These are phyloP conservation scores for Mycena venus DNA, from an alignment of 768 basidiomycete species.

Conservation along the genomic window DNA sequence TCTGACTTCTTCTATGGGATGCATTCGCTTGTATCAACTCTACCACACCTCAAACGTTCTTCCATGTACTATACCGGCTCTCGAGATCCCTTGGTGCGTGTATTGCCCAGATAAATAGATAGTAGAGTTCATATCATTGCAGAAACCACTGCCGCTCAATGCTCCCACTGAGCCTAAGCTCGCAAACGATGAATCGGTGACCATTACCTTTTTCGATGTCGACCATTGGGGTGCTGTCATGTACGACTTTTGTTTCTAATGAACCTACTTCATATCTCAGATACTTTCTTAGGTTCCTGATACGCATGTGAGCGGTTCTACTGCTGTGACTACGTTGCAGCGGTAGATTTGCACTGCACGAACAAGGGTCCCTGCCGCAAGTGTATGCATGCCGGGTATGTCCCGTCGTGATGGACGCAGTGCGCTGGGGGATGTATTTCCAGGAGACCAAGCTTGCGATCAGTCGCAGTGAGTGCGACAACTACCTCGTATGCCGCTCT, in stretches of 20 bases:
- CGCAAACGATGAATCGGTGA: conserved; percentile 68
- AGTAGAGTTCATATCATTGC: background rate
- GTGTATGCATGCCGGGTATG: conserved; percentile 77
- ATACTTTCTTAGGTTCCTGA: conserved; percentile 74
- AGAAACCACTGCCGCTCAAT: conserved; percentile 74
- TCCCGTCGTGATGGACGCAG: conserved; percentile 81
- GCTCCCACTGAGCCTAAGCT: conserved; percentile 75
- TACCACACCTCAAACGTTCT: no score
- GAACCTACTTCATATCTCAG: background rate
- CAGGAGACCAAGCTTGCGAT: conserved; percentile 56
- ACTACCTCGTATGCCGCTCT: conserved; percentile 70
- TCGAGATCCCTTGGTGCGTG: conserved; percentile 78
- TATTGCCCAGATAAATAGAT: background rate
- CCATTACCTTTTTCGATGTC: conserved; percentile 87
- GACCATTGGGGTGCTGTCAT: conserved; percentile 97
- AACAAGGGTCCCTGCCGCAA: conserved; percentile 54
- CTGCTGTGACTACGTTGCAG: conserved; percentile 75
- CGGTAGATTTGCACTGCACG: conserved; percentile 37
- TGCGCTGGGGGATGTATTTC: conserved; percentile 66
- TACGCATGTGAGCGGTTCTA: conserved; percentile 93
- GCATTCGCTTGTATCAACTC: no score
- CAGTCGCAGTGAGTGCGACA: conserved; percentile 58
- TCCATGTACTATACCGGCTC: conserved; percentile 62
- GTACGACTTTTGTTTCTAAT: conserved; percentile 55
- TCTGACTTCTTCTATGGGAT: no score